Percentiles rank a stretch among this genome's conserved stretches.
These are phyloP conservation scores for Pseudoneurospora amorphoporcata DNA, from an alignment of 495 filamentous ascomycete species.

Conservation along the genomic window DNA sequence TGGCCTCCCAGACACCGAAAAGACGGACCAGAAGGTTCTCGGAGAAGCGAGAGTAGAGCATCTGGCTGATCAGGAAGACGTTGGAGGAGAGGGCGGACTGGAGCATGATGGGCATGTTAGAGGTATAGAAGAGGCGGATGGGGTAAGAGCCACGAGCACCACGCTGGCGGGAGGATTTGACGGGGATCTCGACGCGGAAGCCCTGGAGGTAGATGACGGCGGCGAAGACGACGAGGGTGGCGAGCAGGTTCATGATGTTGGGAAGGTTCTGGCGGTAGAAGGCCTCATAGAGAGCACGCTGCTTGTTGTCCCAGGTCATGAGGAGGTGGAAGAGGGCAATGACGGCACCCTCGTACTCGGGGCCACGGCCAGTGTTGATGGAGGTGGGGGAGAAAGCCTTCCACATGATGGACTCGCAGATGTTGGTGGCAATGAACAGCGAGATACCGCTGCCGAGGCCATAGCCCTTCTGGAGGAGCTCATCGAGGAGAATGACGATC, in stretches of 20 bases:
- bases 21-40: conserved; percentile 96
- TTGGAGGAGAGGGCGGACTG: conserved; percentile 97
- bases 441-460: conserved; percentile 97
- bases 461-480: conserved; percentile 98
- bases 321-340: conserved; percentile 98
- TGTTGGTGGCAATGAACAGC: conserved; percentile 99
- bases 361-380: conserved; percentile 97
- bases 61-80: conserved; percentile 96
- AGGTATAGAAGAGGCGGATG: conserved; percentile 76
- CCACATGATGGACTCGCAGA: conserved; percentile 99
- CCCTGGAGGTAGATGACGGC: conserved; percentile 99
- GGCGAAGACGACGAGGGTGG: conserved; percentile 86
- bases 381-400: conserved; percentile 98
- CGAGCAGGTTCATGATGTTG: conserved; percentile 98
- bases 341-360: conserved; percentile 98
- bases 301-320: conserved; percentile 98
- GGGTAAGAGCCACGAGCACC: conserved; percentile 85
- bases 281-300: conserved; percentile 89
- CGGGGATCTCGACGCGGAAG: conserved; percentile 99
- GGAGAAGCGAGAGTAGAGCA: conserved; percentile 96
- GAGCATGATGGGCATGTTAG: conserved; percentile 99
- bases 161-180: conserved; percentile 98
- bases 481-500: conserved; percentile 97
- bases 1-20: conserved; percentile 96
- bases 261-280: conserved; percentile 99